phyloP scores from a whole-genome alignment of 768 basidiomycete species.

The Calocybe indica region DNA sequence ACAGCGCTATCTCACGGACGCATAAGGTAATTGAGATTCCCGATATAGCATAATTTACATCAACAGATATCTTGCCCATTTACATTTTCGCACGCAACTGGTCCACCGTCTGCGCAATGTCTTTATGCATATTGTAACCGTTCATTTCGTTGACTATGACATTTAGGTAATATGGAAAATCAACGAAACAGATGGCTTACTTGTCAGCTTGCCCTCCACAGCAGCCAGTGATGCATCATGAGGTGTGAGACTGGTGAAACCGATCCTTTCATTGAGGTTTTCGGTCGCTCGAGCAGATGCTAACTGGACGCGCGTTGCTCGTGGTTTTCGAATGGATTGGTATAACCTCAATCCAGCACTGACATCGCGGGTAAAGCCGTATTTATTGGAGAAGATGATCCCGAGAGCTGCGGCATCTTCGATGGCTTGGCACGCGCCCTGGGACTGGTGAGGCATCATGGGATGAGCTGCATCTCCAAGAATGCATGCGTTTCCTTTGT shows the following conservation, averaged over 20 bases:
- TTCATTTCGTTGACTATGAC: slow-evolving; percentile 25
- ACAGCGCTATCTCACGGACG: slow-evolving; percentile 19
- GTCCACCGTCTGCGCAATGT: neutral
- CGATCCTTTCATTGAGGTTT: slow-evolving; percentile 25
- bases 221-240: slow-evolving; percentile 20
- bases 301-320: slow-evolving; percentile 22
- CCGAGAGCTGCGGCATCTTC: slow-evolving; percentile 27
- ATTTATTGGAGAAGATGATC: slow-evolving; percentile 22
- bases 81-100: no score
- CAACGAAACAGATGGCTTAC: slow-evolving; percentile 8
- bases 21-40: slow-evolving; percentile 1
- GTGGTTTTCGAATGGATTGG: slow-evolving; percentile 21
- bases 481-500: slow-evolving; percentile 18
- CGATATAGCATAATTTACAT: neutral
- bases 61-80: no score
- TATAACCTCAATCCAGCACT: slow-evolving; percentile 19
- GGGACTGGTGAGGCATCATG: slow-evolving; percentile 25
- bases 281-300: slow-evolving; percentile 22
- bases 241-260: slow-evolving; percentile 22
- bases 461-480: slow-evolving; percentile 23
- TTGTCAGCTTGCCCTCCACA: slow-evolving; percentile 19
- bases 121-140: slow-evolving; percentile 22
- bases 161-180: neutral
- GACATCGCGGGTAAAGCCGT: slow-evolving; percentile 18
- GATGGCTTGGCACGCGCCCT: slow-evolving; percentile 24